Evolutionary conservation across 139 green algal species (phyloP).

Genomic region (Tetradesmus obliquus): DNA sequence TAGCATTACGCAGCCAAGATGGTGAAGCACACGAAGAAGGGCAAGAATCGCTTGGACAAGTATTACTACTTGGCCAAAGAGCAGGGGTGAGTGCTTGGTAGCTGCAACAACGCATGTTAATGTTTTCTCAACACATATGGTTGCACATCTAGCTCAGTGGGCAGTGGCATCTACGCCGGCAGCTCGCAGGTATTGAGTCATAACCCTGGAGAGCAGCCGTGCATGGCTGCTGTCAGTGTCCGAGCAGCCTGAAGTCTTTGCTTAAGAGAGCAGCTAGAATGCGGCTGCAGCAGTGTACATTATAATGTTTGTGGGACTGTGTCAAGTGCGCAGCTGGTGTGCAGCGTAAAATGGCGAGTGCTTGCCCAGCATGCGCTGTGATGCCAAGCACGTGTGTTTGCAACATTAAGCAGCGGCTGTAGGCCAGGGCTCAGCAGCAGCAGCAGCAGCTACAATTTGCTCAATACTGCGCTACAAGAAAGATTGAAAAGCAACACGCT

Average conservation of each 20-base stretch:
- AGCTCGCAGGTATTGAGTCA: too few species aligned
- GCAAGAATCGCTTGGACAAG: conserved; percentile 97
- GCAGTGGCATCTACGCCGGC: too few species aligned
- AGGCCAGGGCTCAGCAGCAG: conserved; percentile 21
- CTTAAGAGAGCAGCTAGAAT: too few species aligned
- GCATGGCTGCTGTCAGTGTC: too few species aligned
- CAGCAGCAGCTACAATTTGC: background rate
- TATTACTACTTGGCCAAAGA: conserved; percentile 99
- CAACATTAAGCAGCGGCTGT: background rate
- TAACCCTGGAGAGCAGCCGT: too few species aligned
- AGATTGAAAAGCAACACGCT: background rate
- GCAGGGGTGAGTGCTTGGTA: conserved; percentile 82
- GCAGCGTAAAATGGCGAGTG: background rate
- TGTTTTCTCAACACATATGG: too few species aligned
- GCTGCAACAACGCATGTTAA: background rate
- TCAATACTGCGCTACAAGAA: background rate
- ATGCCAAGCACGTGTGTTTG: background rate
- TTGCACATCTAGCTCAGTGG: background rate
- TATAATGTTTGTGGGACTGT: too few species aligned
- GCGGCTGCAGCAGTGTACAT: too few species aligned
- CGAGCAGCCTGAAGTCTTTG: too few species aligned
- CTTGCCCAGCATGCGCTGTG: background rate
- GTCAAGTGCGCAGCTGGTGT: too few species aligned
- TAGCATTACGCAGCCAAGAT: conserved; percentile 39
- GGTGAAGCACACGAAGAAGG: conserved; percentile 71